A percentile compares a stretch with the other conserved stretches of the same genome.
phyloP scores from a whole-genome alignment of 768 basidiomycete species.

The Daedaleopsis nitida region DNA sequence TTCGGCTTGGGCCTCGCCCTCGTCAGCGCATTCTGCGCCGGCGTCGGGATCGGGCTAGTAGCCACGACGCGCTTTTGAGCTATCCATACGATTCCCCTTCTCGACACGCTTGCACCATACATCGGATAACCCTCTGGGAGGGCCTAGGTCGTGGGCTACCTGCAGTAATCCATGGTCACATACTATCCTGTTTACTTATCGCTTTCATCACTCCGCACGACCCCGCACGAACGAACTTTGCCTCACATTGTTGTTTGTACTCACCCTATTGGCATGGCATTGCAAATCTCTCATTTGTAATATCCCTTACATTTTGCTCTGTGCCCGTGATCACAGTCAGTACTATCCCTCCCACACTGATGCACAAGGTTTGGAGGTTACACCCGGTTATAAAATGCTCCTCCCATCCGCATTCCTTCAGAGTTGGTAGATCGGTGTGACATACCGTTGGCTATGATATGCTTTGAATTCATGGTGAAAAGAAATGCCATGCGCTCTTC shows the following conservation, averaged over 20 bases:
- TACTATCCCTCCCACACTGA: neutral
- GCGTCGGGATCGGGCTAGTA: slow-evolving; percentile 44
- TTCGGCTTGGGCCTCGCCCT: slow-evolving; percentile 36
- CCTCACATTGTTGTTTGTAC: neutral
- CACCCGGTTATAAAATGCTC: no score
- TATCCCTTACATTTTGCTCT: neutral
- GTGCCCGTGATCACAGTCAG: neutral
- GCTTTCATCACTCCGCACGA: neutral
- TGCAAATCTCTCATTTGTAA: neutral
- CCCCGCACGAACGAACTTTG: neutral
- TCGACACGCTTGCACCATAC: neutral
- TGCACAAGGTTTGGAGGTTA: no score
- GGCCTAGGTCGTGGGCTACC: neutral
- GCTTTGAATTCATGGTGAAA: no score
- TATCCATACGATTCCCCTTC: neutral
- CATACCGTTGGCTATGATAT: no score
- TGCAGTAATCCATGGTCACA: neutral
- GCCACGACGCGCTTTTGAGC: slow-evolving; percentile 21
- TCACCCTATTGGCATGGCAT: neutral
- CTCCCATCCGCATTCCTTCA: no score
- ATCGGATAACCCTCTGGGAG: slow-evolving; percentile 1
- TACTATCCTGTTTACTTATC: neutral
- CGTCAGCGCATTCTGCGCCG: slow-evolving; percentile 46
- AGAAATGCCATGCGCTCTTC: no score
- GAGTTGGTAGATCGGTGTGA: no score